Evolutionary conservation across 345 rosid species (phyloP).

Genomic region (Excoecaria agallocha): DNA sequence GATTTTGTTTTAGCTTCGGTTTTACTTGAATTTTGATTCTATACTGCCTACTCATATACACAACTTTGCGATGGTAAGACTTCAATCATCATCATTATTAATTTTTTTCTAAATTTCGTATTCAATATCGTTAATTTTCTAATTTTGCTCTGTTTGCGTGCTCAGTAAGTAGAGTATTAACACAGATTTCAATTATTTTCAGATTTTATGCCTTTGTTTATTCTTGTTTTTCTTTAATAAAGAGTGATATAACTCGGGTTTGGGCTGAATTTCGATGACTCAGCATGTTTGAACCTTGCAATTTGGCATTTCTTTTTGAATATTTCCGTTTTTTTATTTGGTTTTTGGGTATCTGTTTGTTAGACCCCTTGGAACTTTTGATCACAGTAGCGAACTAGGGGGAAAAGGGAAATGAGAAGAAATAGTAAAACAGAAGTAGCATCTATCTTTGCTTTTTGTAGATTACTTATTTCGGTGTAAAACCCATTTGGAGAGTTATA

Average conservation of each 20-base stretch:
- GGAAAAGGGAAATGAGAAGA: background rate
- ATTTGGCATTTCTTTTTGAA: background rate
- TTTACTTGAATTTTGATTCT: background rate
- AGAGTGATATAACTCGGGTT: too few relatives aligned
- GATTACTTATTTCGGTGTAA: constrained; percentile 20
- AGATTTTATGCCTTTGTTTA: background rate
- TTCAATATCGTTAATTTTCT: background rate
- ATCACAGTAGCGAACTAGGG: background rate
- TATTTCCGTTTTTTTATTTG: background rate
- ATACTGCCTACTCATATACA: background rate
- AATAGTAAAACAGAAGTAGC: background rate
- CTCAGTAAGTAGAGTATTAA: background rate
- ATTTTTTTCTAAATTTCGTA: background rate
- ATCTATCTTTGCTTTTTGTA: constrained; percentile 12
- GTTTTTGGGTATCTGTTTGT: constrained; percentile 1
- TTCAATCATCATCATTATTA: background rate
- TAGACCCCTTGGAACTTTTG: background rate
- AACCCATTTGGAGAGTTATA: constrained; percentile 29
- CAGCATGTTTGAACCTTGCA: background rate
- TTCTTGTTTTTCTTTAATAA: background rate
- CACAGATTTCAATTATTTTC: background rate
- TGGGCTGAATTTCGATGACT: background rate
- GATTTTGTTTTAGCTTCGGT: background rate
- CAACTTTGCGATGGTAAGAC: background rate
- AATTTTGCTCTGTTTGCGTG: background rate